Conservation (phyloP, 768 basidiomycete genomes). For the Russula dissimulans region DNA sequence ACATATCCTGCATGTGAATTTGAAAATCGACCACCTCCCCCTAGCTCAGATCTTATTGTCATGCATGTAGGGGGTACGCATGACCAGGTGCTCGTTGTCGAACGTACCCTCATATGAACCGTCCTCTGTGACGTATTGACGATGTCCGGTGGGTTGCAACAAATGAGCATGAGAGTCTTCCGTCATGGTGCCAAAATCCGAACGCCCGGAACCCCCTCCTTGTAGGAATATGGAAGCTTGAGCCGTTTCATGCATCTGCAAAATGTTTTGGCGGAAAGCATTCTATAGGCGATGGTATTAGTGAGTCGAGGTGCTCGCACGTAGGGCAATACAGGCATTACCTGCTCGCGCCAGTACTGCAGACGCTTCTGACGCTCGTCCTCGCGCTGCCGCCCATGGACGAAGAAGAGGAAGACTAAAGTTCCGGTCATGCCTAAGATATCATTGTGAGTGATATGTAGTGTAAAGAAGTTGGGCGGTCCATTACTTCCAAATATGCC, state of each 20-base stretch:
- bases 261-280: constrained; percentile 70
- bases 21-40: background rate
- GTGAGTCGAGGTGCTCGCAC: background rate
- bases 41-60: constrained; percentile 10
- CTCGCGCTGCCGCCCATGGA: constrained; percentile 65
- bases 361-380: constrained; percentile 73
- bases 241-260: constrained; percentile 71
- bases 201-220: constrained; percentile 38
- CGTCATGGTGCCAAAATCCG: constrained; percentile 37
- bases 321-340: constrained; percentile 21
- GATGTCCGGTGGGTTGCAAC: constrained; percentile 42
- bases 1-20: background rate
- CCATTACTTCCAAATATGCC: constrained; percentile 63
- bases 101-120: constrained; percentile 29
- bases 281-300: constrained; percentile 34
- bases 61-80: constrained; percentile 21
- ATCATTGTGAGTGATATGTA: background rate
- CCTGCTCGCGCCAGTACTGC: constrained; percentile 89
- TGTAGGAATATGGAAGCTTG: constrained; percentile 47
- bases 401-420: constrained; percentile 54
- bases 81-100: constrained; percentile 38
- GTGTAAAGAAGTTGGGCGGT: background rate
- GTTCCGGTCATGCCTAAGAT: constrained; percentile 63
- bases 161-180: constrained; percentile 53
- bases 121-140: constrained; percentile 42